Percentiles rank a stretch among this genome's conserved stretches.
These are phyloP conservation scores for Phytophthora podocarpi DNA, from an alignment of 352 stramenopile species.

Conservation along the genomic window DNA sequence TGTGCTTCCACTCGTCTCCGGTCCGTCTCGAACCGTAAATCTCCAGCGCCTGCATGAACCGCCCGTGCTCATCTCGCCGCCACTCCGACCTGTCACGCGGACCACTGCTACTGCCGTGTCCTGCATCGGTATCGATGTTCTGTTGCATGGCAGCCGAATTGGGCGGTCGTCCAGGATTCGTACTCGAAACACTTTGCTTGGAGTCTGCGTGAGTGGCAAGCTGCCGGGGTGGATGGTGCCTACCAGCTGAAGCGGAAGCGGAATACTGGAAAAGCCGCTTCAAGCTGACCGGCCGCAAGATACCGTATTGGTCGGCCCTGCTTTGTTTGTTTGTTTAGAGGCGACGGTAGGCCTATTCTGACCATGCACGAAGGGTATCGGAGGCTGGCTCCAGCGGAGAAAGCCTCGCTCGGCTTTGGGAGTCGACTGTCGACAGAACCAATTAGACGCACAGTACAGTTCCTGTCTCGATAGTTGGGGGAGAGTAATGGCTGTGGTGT, in stretches of 20 bases:
- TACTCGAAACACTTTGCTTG: not conserved
- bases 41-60: slow-evolving; percentile 86
- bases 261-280: slow-evolving; percentile 25
- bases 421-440: slow-evolving; percentile 1
- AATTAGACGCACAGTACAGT: slow-evolving; percentile 10
- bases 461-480: slow-evolving; percentile 11
- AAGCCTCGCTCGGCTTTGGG: slow-evolving; percentile 4
- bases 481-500: not conserved
- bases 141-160: slow-evolving; percentile 28
- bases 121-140: slow-evolving; percentile 11
- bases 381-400: not conserved
- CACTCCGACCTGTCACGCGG: slow-evolving; percentile 34
- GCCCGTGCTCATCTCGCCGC: slow-evolving; percentile 70
- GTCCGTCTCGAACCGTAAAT: slow-evolving; percentile 54
- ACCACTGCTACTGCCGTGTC: not conserved
- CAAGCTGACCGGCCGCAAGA: slow-evolving; percentile 23
- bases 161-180: slow-evolving; percentile 18
- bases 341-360: slow-evolving; percentile 4
- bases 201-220: slow-evolving; percentile 10
- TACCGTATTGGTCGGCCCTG: slow-evolving; percentile 14
- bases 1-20: slow-evolving; percentile 73
- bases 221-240: slow-evolving; percentile 3
- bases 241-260: slow-evolving; percentile 11
- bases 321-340: slow-evolving; percentile 14
- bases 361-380: not conserved